phyloP scores from a whole-genome alignment of 306 rosid species.

The Prunus salicina region DNA sequence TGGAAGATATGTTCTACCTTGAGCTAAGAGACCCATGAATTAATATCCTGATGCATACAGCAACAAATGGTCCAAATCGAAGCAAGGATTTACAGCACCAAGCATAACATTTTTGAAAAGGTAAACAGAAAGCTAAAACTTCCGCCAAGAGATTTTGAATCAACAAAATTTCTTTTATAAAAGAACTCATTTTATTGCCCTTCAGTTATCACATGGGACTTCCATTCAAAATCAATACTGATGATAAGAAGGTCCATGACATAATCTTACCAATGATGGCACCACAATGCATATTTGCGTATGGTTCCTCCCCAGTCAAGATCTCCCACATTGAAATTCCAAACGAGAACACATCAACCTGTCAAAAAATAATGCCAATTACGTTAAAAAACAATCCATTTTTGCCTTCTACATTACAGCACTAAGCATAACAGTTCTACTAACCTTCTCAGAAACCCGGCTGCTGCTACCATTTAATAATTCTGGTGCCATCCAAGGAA shows the following conservation, averaged over 20 bases:
- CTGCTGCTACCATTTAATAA: slow-evolving; percentile 35
- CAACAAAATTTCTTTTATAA: neutral
- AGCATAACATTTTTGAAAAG: too few relatives aligned
- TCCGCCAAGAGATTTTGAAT: neutral
- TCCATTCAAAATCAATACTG: neutral
- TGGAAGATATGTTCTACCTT: neutral
- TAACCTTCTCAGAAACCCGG: slow-evolving; percentile 38
- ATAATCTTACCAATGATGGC: slow-evolving; percentile 36
- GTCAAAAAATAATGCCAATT: slow-evolving; percentile 10
- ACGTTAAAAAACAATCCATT: neutral
- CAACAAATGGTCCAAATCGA: neutral
- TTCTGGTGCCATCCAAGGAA: slow-evolving; percentile 40
- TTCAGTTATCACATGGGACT: neutral
- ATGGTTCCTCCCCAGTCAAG: slow-evolving; percentile 38
- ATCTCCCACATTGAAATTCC: slow-evolving; percentile 43
- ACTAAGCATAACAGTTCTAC: neutral
- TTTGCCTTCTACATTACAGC: neutral
- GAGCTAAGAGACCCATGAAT: too few relatives aligned
- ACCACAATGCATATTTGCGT: slow-evolving; percentile 38
- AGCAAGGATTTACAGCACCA: too few relatives aligned
- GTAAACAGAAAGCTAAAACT: neutral
- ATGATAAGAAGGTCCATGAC: neutral
- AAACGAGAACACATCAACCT: slow-evolving; percentile 34
- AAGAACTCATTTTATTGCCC: neutral
- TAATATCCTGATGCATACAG: neutral